phyloP scores from a whole-genome alignment of 106 monocot species.

The Triglochin maritima region DNA sequence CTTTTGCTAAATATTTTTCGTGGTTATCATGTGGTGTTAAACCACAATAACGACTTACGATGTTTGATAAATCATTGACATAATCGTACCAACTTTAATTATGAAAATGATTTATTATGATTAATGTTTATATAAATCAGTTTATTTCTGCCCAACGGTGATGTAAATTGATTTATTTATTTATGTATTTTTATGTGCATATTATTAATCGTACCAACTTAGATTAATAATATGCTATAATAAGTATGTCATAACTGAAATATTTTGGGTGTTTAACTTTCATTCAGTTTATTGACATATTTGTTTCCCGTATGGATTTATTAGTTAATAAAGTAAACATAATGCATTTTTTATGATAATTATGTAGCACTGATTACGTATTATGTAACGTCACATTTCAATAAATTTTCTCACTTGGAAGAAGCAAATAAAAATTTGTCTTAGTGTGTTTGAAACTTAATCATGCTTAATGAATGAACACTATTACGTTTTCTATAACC shows the following conservation, averaged over 20 bases:
- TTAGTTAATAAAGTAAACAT: neutral
- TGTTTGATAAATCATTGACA: neutral
- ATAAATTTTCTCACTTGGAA: too few relatives aligned
- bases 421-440: too few relatives aligned
- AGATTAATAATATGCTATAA: slow-evolving; percentile 1
- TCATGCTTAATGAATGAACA: too few relatives aligned
- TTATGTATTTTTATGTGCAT: slow-evolving; percentile 1
- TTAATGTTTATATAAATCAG: slow-evolving; percentile 1
- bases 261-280: neutral
- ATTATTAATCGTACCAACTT: slow-evolving; percentile 2
- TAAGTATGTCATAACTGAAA: slow-evolving; percentile 1
- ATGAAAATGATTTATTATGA: slow-evolving; percentile 1
- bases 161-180: slow-evolving; percentile 2
- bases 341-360: neutral
- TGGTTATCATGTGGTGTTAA: neutral
- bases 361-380: neutral
- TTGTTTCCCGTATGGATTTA: neutral
- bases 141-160: neutral
- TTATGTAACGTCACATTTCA: neutral
- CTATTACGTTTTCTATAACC: too few relatives aligned
- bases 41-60: neutral
- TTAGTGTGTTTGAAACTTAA: too few relatives aligned
- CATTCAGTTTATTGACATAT: slow-evolving; percentile 1
- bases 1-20: slow-evolving; percentile 1
- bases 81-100: slow-evolving; percentile 1